These are phyloP conservation scores for Scenedesmus sp. DNA, from an alignment of 163 green algal genomes.

Conservation along the genomic window DNA sequence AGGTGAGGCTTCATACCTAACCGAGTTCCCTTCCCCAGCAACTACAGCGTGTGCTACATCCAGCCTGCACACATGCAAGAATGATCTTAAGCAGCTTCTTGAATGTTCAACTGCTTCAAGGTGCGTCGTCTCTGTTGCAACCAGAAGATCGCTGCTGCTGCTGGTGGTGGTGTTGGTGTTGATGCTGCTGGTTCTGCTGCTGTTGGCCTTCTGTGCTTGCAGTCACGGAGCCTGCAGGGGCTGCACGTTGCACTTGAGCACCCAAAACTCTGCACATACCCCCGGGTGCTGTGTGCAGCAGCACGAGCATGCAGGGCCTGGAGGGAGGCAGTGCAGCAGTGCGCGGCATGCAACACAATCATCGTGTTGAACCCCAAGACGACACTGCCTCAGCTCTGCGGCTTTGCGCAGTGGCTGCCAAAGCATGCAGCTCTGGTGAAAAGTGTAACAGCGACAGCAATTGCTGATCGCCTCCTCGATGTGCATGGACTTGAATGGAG, in stretches of 20 bases:
- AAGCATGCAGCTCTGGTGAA: not conserved
- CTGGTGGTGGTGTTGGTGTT: not conserved
- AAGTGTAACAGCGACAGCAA: not conserved
- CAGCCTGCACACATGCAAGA: no score
- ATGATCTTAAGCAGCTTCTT: no score
- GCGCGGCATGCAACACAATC: not conserved
- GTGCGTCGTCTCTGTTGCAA: no score
- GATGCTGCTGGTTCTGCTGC: not conserved
- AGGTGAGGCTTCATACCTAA: no score
- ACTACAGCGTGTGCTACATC: no score
- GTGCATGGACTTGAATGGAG: not conserved
- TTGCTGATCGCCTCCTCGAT: not conserved
- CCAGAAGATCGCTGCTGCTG: not conserved
- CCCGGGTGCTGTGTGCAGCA: not conserved
- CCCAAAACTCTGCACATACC: not conserved
- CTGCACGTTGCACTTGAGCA: not conserved
- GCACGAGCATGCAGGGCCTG: not conserved
- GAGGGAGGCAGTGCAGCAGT: not conserved
- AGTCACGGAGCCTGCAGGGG: not conserved
- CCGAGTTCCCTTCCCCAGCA: no score
- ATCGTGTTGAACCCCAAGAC: not conserved
- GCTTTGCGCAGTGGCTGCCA: not conserved
- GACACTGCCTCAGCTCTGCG: not conserved
- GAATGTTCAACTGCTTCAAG: no score
- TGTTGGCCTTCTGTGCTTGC: not conserved